Percentiles rank a stretch among this genome's conserved stretches.
phyloP scores from a whole-genome alignment of 2,329 filamentous ascomycete genomes.

The Nakataea oryzae region DNA sequence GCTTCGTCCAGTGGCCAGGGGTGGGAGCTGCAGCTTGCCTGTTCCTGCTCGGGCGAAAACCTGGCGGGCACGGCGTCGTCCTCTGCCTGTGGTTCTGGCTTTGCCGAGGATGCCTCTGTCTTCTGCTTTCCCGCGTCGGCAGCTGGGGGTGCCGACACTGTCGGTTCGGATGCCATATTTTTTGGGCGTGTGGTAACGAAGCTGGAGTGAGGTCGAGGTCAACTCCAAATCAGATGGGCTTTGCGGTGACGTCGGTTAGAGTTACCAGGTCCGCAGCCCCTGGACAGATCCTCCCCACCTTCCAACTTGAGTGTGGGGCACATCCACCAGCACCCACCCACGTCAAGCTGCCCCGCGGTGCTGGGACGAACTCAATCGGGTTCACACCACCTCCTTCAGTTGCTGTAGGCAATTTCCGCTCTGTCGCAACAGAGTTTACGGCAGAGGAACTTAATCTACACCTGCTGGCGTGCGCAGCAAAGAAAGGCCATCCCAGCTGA shows the following conservation, averaged over 20 bases:
- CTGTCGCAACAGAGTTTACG: no score
- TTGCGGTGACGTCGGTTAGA: not conserved
- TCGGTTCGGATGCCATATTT: not conserved
- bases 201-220: not conserved
- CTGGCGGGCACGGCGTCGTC: conserved; percentile 20
- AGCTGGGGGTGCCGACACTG: not conserved
- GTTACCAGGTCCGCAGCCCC: no score
- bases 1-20: not conserved
- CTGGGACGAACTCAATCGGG: not conserved
- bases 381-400: no score
- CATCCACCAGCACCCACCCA: not conserved
- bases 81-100: conserved; percentile 4
- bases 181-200: not conserved
- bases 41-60: conserved; percentile 47
- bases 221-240: not conserved
- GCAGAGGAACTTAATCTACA: not conserved
- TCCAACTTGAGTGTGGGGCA: not conserved
- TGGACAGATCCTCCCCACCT: not conserved
- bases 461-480: not conserved
- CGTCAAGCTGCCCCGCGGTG: not conserved
- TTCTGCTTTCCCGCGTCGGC: not conserved
- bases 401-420: no score
- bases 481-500: not conserved
- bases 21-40: conserved; percentile 25
- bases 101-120: not conserved